Percentiles rank a stretch among this genome's conserved stretches.
phyloP scores from a whole-genome alignment of 2,329 filamentous ascomycete species.

The Truncatella angustata region DNA sequence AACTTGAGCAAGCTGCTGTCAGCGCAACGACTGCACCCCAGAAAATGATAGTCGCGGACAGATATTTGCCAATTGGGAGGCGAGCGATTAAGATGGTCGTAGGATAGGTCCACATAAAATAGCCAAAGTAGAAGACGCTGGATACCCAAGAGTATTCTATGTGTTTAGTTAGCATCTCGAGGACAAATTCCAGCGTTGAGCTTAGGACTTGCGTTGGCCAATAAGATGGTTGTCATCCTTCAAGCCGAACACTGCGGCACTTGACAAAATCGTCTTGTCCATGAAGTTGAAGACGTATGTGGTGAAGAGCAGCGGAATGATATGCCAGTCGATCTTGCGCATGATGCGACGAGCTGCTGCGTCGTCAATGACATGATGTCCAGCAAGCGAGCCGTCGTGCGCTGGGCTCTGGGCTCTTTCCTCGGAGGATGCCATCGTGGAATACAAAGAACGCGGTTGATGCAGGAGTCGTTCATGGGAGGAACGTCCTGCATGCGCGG shows the following conservation, averaged over 20 bases:
- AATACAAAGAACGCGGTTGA: neutral
- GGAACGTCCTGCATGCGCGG: neutral
- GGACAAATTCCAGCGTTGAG: neutral
- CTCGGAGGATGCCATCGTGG: conserved; percentile 5
- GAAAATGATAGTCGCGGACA: conserved; percentile 45
- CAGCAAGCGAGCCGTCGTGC: neutral
- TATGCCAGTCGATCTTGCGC: conserved; percentile 20
- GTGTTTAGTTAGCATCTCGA: neutral
- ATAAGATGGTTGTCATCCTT: conserved; percentile 42
- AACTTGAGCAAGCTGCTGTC: conserved; percentile 45
- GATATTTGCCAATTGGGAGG: conserved; percentile 45
- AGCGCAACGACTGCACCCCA: conserved; percentile 48
- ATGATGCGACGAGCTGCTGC: conserved; percentile 16
- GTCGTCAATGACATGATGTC: conserved; percentile 3
- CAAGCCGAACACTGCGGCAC: conserved; percentile 56
- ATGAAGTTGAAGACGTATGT: conserved; percentile 26
- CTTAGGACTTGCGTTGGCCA: conserved; percentile 25
- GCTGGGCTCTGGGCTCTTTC: neutral
- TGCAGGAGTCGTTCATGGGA: neutral
- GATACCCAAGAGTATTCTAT: conserved; percentile 44
- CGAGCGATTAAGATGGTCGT: conserved; percentile 46
- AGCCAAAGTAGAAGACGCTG: conserved; percentile 47
- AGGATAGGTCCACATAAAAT: conserved; percentile 49
- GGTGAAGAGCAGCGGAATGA: conserved; percentile 22
- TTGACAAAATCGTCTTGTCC: conserved; percentile 45